phyloP scores from a whole-genome alignment of 306 rosid genomes.

The Vachellia collinsii region DNA sequence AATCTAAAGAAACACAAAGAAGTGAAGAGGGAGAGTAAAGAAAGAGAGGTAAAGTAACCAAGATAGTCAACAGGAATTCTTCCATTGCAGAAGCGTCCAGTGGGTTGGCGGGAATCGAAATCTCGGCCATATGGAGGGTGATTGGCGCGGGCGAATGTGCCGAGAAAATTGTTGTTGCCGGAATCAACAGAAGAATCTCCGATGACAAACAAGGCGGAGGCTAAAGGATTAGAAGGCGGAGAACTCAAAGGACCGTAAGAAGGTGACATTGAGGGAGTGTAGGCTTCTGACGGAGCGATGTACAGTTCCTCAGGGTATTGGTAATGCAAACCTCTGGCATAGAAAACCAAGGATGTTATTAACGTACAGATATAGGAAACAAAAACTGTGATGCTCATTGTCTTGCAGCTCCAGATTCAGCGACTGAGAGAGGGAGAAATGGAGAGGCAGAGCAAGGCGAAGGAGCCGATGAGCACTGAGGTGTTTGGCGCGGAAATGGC shows the following conservation, averaged over 20 bases:
- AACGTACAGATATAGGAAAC: slow-evolving; percentile 30
- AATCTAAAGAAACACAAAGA: not conserved
- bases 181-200: slow-evolving; percentile 90
- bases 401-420: slow-evolving; percentile 5
- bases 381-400: slow-evolving; percentile 37
- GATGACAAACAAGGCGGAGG: slow-evolving; percentile 72
- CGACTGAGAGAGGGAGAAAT: not conserved
- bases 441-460: not conserved
- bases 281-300: not conserved
- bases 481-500: slow-evolving; percentile 56
- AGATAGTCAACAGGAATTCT: slow-evolving; percentile 86
- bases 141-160: slow-evolving; percentile 79
- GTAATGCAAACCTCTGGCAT: slow-evolving; percentile 32
- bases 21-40: not conserved
- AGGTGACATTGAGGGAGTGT: slow-evolving; percentile 32
- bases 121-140: slow-evolving; percentile 84
- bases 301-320: slow-evolving; percentile 25
- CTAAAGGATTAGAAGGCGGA: slow-evolving; percentile 42
- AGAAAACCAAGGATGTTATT: slow-evolving; percentile 25
- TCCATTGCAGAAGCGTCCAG: slow-evolving; percentile 85
- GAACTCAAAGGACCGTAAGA: slow-evolving; percentile 30
- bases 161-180: slow-evolving; percentile 83
- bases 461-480: not conserved
- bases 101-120: slow-evolving; percentile 79
- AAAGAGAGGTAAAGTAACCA: slow-evolving; percentile 41